phyloP scores from a whole-genome alignment of 345 rosid species.

The Citrus reticulata region DNA sequence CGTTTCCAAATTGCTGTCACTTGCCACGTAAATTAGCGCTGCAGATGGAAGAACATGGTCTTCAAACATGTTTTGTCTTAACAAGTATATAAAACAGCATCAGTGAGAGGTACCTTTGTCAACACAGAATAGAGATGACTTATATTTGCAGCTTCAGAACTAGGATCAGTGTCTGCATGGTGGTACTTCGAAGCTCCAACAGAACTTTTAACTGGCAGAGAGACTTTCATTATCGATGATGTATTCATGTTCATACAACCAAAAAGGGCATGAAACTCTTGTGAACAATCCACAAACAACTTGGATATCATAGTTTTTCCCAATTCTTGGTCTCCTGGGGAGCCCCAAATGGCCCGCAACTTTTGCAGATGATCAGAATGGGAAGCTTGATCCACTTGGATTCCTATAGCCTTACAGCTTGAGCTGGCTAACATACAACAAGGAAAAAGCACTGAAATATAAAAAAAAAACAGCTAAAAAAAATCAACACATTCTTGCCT shows the following conservation, averaged over 20 bases:
- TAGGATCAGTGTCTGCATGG: conserved; percentile 22
- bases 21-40: not conserved
- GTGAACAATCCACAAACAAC: conserved; percentile 53
- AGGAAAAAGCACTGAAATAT: not conserved
- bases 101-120: conserved; percentile 41
- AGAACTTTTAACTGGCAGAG: conserved; percentile 21
- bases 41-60: not conserved
- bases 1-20: not conserved
- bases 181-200: conserved; percentile 21
- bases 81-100: not conserved
- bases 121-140: conserved; percentile 42
- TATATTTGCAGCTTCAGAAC: conserved; percentile 53
- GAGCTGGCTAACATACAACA: conserved; percentile 33
- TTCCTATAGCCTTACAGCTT: conserved; percentile 55
- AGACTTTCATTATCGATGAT: conserved; percentile 27
- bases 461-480: not conserved
- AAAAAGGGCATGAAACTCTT: conserved; percentile 61
- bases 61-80: not conserved
- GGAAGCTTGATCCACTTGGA: conserved; percentile 51
- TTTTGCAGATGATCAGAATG: conserved; percentile 39
- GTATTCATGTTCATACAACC: conserved; percentile 36
- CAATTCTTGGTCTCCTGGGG: conserved; percentile 32
- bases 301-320: conserved; percentile 53
- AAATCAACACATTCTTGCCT: not conserved
- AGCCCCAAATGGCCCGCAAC: conserved; percentile 61